A percentile compares a stretch with the other conserved stretches of the same genome.
These are phyloP conservation scores for Beverwykella pulmonaria DNA, from an alignment of 495 filamentous ascomycete species.

Conservation along the genomic window DNA sequence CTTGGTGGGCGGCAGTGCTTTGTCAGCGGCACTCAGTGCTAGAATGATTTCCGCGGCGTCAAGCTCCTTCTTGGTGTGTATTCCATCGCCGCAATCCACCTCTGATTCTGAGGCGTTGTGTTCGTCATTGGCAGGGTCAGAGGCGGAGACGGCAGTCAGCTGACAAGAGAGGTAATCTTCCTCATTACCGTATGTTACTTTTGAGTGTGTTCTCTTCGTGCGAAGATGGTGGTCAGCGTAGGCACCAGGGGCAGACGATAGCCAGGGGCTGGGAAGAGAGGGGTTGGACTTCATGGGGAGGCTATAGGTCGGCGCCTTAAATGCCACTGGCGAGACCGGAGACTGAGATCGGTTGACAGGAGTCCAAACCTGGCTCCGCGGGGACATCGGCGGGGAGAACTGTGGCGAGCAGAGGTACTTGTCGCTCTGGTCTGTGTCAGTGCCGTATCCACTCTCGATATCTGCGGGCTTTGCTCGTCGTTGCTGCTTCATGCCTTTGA, in stretches of 20 bases:
- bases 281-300: background rate
- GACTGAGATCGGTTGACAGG: constrained; percentile 33
- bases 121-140: background rate
- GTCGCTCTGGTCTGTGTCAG: constrained; percentile 31
- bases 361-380: constrained; percentile 28
- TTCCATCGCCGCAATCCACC: background rate
- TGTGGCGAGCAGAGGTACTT: constrained; percentile 34
- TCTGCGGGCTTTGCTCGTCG: constrained; percentile 16
- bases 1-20: constrained; percentile 21
- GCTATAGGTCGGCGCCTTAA: background rate
- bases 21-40: constrained; percentile 12
- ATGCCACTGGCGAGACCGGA: constrained; percentile 8
- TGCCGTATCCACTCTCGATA: constrained; percentile 37
- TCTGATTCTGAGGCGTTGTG: background rate
- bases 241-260: constrained; percentile 13
- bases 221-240: constrained; percentile 19
- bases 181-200: constrained; percentile 8
- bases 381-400: constrained; percentile 36
- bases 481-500: constrained; percentile 1
- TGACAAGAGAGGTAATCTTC: background rate
- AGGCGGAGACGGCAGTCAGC: background rate
- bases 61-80: constrained; percentile 17
- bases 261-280: constrained; percentile 1
- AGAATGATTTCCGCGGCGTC: constrained; percentile 33
- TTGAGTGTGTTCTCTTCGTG: constrained; percentile 23